Evolutionary conservation across 768 basidiomycete species (phyloP).

Genomic region (Macrolepiota albuminosa): DNA sequence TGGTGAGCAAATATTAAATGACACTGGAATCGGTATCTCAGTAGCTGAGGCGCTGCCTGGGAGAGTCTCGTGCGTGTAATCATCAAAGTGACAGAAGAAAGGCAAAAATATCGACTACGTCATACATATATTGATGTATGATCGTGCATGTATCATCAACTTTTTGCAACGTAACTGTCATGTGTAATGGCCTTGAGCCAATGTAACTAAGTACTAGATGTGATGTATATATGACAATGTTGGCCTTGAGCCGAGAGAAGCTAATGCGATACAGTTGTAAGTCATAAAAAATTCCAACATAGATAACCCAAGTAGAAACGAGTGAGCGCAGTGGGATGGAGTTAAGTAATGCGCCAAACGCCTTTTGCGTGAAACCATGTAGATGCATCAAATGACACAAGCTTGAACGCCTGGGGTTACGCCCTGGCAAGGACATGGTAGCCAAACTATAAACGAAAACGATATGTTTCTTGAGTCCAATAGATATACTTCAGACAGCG

Average conservation of each 20-base stretch:
- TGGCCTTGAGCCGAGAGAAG: constrained; percentile 19
- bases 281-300: constrained; percentile 16
- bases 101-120: not conserved
- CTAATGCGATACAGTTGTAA: constrained; percentile 19
- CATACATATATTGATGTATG: not conserved
- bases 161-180: constrained; percentile 2
- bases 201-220: constrained; percentile 13
- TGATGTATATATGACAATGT: constrained; percentile 13
- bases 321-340: not conserved
- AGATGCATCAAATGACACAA: not conserved
- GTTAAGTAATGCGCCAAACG: not conserved
- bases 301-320: constrained; percentile 7
- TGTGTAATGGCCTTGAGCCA: constrained; percentile 20
- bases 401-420: constrained; percentile 4
- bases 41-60: not conserved
- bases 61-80: not conserved
- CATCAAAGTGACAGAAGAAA: not conserved
- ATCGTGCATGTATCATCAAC: not conserved
- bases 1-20: not conserved
- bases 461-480: not conserved
- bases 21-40: not conserved
- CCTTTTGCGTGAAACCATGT: constrained; percentile 1
- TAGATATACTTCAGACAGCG: not conserved
- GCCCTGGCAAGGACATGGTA: not conserved
- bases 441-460: not conserved